phyloP scores from a whole-genome alignment of 1,284 basidiomycete species.

The Puccinia coronata region DNA sequence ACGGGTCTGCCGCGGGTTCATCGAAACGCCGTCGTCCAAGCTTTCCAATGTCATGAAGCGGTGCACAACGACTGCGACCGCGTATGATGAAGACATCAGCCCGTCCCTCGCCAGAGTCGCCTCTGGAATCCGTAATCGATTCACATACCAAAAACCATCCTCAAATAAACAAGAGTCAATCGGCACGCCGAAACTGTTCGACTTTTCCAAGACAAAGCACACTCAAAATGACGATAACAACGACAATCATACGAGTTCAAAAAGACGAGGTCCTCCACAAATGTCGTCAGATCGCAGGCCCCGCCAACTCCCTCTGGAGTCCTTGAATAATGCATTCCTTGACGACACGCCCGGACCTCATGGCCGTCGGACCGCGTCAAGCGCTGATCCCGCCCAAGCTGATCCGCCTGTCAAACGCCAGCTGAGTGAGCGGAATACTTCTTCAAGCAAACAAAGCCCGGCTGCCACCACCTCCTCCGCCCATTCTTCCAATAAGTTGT shows the following conservation, averaged over 20 bases:
- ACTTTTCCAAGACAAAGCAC: conserved; percentile 11
- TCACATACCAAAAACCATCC: conserved; percentile 31
- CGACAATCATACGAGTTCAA: background rate
- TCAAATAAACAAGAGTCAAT: background rate
- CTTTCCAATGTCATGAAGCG: conserved; percentile 6
- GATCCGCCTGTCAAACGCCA: background rate
- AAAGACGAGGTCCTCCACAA: background rate
- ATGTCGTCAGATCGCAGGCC: conserved; percentile 3
- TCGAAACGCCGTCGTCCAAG: conserved; percentile 17
- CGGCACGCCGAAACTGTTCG: conserved; percentile 12
- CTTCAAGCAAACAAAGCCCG: background rate
- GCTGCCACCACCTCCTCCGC: background rate
- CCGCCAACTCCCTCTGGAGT: background rate
- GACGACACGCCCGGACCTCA: background rate
- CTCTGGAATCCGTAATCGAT: conserved; percentile 32
- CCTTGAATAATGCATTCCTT: background rate
- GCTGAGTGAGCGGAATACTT: background rate
- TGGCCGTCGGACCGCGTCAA: background rate
- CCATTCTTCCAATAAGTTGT: conserved; percentile 6
- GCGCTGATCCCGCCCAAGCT: background rate
- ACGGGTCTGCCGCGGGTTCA: conserved; percentile 18
- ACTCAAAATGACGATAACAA: background rate
- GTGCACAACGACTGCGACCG: background rate
- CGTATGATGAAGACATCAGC: conserved; percentile 27
- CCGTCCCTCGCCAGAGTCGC: conserved; percentile 42